Base-by-base conservation (phyloP, 1,284 basidiomycete genomes). In the Phylloporus sp. region DNA sequence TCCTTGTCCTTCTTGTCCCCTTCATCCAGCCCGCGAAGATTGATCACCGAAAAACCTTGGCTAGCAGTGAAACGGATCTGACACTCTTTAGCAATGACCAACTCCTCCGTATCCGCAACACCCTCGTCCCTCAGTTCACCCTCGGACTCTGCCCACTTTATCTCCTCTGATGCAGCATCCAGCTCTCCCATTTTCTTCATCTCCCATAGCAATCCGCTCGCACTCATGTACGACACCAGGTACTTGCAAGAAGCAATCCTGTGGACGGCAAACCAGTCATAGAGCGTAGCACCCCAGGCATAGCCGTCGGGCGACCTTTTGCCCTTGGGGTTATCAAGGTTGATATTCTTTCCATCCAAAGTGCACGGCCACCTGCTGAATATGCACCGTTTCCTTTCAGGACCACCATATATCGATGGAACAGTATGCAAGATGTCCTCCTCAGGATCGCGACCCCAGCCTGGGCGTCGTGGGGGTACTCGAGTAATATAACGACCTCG, bases 241-340 rank as follows among this genome's bases (percentile, higher is more conserved):
- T 32, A 32, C 32, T 32, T 32, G 32, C 32, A 32, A 32, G 32
- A 32, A 32, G 32, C 32, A 32, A 32, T 32, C 32, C 32, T 32
- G 32, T 7, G 32, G 10, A 20, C 12, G 0, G 81, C 79, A 0
- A 80, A 15, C 15, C 79, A 81, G 65, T 87, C 85, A 61, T 80
- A 82, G 1, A 85, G 70, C 3, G 83, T 84, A 0, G 78, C 82
- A 25, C 83, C 84, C 86, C 84, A 87, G 11, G 75, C 73, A n/a
- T 78, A 68, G 0, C 77, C 78, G 58, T 84, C 84, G 0, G 76
- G 70, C 1, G 81, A 74, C 43, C 68, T 67, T 65, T 80, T 84
- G 5, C 77, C 75, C 2, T 5, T 39, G 14, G 15, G 4, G 0
- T 14, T 2, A 1, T 20, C 0, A 53, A 62, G 3, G n/a, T 1